Percentiles rank a stretch among this genome's conserved stretches.
phyloP scores from a whole-genome alignment of 352 stramenopile genomes.

The Achlya hypogyna region DNA sequence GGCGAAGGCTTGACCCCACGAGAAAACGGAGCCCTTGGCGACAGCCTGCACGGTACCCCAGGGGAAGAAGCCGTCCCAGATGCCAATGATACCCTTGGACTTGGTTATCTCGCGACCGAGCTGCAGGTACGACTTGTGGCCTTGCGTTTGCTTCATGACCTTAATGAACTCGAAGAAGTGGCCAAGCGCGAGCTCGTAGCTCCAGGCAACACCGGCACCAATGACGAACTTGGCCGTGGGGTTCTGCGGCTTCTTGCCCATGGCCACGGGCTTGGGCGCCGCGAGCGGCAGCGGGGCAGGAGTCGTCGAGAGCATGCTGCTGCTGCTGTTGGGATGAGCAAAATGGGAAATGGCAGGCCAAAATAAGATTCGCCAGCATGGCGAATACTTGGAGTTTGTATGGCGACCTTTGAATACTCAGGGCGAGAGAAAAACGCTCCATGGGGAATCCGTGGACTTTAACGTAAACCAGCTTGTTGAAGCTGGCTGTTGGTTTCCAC shows the following conservation, averaged over 20 bases:
- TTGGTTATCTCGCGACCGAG: slow-evolving; percentile 79
- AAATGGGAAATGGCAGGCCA: no score
- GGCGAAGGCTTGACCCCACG: slow-evolving; percentile 77
- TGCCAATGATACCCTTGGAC: slow-evolving; percentile 79
- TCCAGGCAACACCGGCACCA: slow-evolving; percentile 69
- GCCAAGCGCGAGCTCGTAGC: slow-evolving; percentile 82
- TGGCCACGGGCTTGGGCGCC: background rate
- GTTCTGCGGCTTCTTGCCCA: slow-evolving; percentile 29
- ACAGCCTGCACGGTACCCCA: slow-evolving; percentile 87
- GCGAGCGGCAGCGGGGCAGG: background rate
- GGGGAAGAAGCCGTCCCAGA: slow-evolving; percentile 92
- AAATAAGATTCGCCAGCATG: background rate
- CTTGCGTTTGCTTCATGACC: slow-evolving; percentile 88
- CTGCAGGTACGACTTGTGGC: slow-evolving; percentile 63
- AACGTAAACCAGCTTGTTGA: slow-evolving; percentile 3
- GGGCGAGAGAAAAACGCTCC: background rate
- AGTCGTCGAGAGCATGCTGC: background rate
- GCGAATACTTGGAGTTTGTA: background rate
- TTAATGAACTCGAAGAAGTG: slow-evolving; percentile 93
- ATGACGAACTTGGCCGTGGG: slow-evolving; percentile 77
- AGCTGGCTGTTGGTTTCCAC: background rate
- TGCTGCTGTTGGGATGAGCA: no score
- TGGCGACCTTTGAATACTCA: background rate
- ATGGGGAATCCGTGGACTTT: background rate
- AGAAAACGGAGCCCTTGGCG: slow-evolving; percentile 87